phyloP scores from a whole-genome alignment of 495 filamentous ascomycete genomes.

The Neurospora sublineolata region DNA sequence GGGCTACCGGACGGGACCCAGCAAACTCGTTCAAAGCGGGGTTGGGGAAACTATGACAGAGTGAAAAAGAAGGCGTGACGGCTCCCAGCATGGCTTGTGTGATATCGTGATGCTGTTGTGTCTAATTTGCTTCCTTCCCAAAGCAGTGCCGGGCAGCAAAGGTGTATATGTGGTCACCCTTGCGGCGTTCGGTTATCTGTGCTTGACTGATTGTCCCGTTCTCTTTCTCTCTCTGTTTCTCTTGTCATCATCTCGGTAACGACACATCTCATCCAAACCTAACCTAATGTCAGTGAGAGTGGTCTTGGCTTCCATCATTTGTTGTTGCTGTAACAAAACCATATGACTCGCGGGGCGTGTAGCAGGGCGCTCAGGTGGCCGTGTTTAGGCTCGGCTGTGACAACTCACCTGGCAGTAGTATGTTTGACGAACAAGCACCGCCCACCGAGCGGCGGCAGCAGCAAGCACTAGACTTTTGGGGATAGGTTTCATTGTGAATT shows the following conservation, averaged over 20 bases:
- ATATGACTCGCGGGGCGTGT: neutral
- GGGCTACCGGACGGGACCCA: neutral
- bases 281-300: neutral
- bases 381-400: neutral
- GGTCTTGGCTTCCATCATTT: neutral
- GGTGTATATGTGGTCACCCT: neutral
- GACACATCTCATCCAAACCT: neutral
- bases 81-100: constrained; percentile 13
- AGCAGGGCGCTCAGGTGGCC: neutral
- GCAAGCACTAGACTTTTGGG: neutral
- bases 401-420: neutral
- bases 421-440: neutral
- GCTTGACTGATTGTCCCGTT: constrained; percentile 3
- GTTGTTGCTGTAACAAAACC: neutral
- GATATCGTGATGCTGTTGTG: constrained; percentile 11
- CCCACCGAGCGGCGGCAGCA: neutral
- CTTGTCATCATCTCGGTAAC: neutral
- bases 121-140: constrained; percentile 2
- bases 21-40: neutral
- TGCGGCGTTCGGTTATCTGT: neutral
- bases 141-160: neutral
- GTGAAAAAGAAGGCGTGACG: neutral
- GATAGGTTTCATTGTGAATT: neutral
- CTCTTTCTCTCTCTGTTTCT: constrained; percentile 1
- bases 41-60: neutral